Evolutionary conservation across 176 grass and related monocot genomes (phyloP), one percentile per base, ranked within the genome.

Genomic region (Olyra latifolia): DNA sequence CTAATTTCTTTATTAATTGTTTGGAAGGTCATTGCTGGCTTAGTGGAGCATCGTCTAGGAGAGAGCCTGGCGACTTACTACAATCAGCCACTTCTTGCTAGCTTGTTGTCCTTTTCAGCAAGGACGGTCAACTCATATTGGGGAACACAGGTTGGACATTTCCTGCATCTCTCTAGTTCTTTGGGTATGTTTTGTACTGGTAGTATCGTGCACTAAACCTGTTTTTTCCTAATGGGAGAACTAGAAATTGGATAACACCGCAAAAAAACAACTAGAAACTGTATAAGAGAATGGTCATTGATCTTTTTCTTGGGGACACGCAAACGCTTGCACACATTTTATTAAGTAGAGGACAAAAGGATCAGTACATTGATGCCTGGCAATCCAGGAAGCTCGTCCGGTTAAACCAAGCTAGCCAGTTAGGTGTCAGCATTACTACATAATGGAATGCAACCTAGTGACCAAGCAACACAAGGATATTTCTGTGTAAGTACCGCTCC

Each of bases 121-220:
- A 93, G 96, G 70, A 98, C 88, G 20, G 79, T 75, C 61, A 98
- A 98, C 86, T 98, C 96, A 40, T 98, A 98, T 78, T 95, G 90
- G 90, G 96, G 92, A 95, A 98, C 95, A 86, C 96, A 98, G 96
- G 96, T 98, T 83, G 78, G 84, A 11, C 44, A 52, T 38, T 54
- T 78, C 30, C 23, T 46, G 19, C 10, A n/a, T 43, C 65, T 82
- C 54, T 50, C 65, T 29, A 67, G 64, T 63, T 62, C 24, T 78
- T 19, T 78, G 61, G 70, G 10, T 27, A 39, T 65, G 61, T 38
- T 74, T 60, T 19, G 53, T 22, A 10, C 57, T 76, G 45, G 19
- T 60, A 58, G 57, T 20, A 46, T 76, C 7, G 55, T 80, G 12
- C 52, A 66, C 11, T 74, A 30, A 50, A 65, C 59, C 56, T 62